phyloP scores from a whole-genome alignment of 495 filamentous ascomycete species.

The Aspergillus nidulans region DNA sequence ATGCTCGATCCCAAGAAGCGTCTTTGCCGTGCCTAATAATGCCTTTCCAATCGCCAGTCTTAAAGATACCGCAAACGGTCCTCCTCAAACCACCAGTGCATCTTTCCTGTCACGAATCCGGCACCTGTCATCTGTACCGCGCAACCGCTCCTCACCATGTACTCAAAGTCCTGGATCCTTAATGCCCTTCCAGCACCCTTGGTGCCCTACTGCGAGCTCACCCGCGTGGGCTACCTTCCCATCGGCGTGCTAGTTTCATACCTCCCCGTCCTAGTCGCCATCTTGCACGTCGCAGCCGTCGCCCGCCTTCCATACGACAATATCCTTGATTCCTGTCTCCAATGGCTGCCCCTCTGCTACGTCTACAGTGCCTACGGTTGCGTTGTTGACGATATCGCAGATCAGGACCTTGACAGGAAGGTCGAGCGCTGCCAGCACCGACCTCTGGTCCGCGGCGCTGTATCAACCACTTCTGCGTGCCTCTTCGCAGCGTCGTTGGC shows the following conservation, averaged over 20 bases:
- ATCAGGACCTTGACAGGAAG: constrained; percentile 4
- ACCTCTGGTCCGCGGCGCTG: constrained; percentile 2
- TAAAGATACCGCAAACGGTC: no score
- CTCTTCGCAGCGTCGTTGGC: not conserved
- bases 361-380: constrained; percentile 7
- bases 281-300: constrained; percentile 2
- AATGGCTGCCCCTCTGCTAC: constrained; percentile 6
- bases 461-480: not conserved
- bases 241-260: constrained; percentile 3
- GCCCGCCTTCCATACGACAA: not conserved
- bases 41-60: no score
- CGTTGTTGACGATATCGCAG: constrained; percentile 7
- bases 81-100: no score
- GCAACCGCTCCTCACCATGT: not conserved
- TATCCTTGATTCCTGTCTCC: not conserved
- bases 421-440: constrained; percentile 5
- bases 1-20: no score
- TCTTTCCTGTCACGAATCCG: no score
- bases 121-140: no score
- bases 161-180: constrained; percentile 4
- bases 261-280: constrained; percentile 1
- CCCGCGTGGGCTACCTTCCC: constrained; percentile 4
- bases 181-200: not conserved
- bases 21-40: no score
- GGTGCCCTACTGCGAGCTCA: constrained; percentile 1